Conservation (phyloP, 2,329 filamentous ascomycete genomes). For the Geoglossum cookeanum region DNA sequence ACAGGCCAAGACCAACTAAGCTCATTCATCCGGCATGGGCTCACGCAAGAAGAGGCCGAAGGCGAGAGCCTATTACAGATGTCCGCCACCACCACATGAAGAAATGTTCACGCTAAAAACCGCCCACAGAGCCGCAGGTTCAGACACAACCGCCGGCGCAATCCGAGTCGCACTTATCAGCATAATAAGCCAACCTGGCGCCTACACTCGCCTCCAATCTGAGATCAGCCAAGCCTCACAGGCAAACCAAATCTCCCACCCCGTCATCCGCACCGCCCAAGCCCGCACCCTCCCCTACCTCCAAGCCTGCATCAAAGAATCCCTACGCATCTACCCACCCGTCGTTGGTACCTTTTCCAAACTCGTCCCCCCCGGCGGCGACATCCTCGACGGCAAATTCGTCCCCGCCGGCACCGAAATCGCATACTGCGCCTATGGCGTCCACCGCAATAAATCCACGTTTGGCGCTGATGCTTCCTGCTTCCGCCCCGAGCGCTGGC, state of each 20-base stretch:
- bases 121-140: constrained; percentile 24
- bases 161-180: constrained; percentile 34
- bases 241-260: neutral
- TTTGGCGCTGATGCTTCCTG: constrained; percentile 48
- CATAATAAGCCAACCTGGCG: constrained; percentile 28
- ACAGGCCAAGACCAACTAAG: constrained; percentile 18
- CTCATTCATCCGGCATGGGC: constrained; percentile 23
- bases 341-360: constrained; percentile 31
- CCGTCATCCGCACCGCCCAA: constrained; percentile 8
- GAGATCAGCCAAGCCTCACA: constrained; percentile 25
- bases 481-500: constrained; percentile 51
- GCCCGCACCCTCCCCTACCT: constrained; percentile 23
- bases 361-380: constrained; percentile 24
- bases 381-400: neutral
- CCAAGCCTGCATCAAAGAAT: constrained; percentile 32
- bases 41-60: constrained; percentile 15
- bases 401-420: constrained; percentile 54
- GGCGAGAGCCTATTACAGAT: constrained; percentile 19
- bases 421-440: constrained; percentile 55
- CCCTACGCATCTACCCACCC: constrained; percentile 29
- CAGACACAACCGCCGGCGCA: constrained; percentile 39
- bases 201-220: constrained; percentile 22
- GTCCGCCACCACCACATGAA: constrained; percentile 10
- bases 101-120: too few species aligned
- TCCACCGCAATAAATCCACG: constrained; percentile 47